These are phyloP conservation scores for Syzygium grande DNA, from an alignment of 345 rosid species.

Conservation along the genomic window DNA sequence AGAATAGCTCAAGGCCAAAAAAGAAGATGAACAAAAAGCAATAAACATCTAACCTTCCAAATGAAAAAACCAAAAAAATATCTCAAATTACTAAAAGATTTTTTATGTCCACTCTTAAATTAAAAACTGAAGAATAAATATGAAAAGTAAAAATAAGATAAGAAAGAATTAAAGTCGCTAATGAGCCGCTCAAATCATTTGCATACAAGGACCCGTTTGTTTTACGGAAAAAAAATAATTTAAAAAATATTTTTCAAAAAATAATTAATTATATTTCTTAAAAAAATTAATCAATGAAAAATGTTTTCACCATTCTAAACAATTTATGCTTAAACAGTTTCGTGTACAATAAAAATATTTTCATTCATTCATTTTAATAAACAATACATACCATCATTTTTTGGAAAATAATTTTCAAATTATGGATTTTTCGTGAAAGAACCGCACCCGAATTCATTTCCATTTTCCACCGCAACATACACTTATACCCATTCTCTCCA, in stretches of 20 bases:
- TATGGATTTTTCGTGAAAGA: too few species aligned
- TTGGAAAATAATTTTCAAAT: too few species aligned
- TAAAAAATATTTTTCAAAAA: too few species aligned
- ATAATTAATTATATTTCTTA: too few species aligned
- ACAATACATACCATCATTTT: too few species aligned
- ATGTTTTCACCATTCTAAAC: too few species aligned
- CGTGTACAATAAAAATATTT: too few species aligned
- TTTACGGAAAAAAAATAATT: too few species aligned
- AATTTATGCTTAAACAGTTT: too few species aligned
- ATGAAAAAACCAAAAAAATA: neutral
- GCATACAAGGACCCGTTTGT: too few species aligned
- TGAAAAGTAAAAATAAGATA: neutral
- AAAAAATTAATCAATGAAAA: too few species aligned
- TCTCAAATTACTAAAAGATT: neutral
- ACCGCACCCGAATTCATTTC: neutral
- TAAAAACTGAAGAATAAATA: neutral
- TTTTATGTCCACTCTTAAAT: neutral
- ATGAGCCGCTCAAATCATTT: neutral
- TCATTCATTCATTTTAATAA: too few species aligned
- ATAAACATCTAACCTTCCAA: neutral
- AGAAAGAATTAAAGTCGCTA: neutral
- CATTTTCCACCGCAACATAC: neutral
- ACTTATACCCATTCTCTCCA: neutral
- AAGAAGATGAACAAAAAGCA: neutral
- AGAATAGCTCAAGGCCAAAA: neutral